Evolutionary conservation across 257 asterid genomes (phyloP), one percentile per base, ranked within the genome.

Genomic region (Rehmannia glutinosa): DNA sequence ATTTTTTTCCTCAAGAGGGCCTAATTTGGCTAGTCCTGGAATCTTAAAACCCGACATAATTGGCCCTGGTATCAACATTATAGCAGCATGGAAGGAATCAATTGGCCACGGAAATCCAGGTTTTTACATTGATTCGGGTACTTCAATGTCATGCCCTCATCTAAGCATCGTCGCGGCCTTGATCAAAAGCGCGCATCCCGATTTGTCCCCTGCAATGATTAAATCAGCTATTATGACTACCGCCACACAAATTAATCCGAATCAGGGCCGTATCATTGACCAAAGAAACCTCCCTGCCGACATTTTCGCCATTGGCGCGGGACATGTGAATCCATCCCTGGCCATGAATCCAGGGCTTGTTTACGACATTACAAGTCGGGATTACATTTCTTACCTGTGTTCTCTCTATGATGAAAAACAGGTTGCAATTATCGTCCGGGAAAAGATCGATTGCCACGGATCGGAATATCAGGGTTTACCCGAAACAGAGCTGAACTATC

Each of bases 1-100:
- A n/a, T 2, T 4, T 11, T 41, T 41, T 4, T 41, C 47, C 13
- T 41, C 47, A 10, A 41, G 47, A 10, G 47, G 47, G 2, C 47
- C 47, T n/a, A 41, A 12, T n/a, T 41, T 41, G 47, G 47, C 16
- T 1, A 41, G 47, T n/a, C 47, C 47, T 1, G 16, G 47, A n/a
- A 41, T 41, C 16, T 10, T 41, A n/a, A 41, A 41, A n/a, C 47
- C 47, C 47, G 47, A 32, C 8, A 32, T 86, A 1, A 23, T 83
- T 2, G 38, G 38, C 38, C 47, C 47, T 13, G 89, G 87, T 0
- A 78, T 73, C 42, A 77, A 76, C 52, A 85, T 85, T 61, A 3
- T 41, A 11, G 47, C 47, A 9, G 47, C 16, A 8, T 41, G 47
- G 47, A 1, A 28, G 21, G 17, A 7, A 2, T 16, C 51, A 0